These are phyloP conservation scores for Dicorynia guianensis DNA, from an alignment of 306 rosid species.

Conservation along the genomic window DNA sequence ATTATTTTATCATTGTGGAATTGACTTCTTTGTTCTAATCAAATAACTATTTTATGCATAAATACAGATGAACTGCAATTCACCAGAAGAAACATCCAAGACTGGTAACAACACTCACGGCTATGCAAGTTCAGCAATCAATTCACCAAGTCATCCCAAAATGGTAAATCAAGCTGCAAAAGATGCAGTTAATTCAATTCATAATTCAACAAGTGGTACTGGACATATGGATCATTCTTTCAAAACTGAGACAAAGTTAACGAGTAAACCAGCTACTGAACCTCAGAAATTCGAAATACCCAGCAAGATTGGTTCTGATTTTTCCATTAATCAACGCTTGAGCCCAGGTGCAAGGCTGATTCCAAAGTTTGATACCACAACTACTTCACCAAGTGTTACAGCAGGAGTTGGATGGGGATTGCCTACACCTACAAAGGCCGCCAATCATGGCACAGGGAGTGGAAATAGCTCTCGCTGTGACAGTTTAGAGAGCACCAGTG, in stretches of 20 bases:
- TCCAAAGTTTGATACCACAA: slow-evolving; percentile 44
- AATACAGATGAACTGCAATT: slow-evolving; percentile 52
- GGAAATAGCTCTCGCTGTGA: slow-evolving; percentile 61
- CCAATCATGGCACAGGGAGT: slow-evolving; percentile 47
- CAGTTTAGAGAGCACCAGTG: slow-evolving; percentile 74
- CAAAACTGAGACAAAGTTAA: slow-evolving; percentile 42
- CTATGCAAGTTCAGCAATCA: slow-evolving; percentile 42
- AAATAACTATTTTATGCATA: slow-evolving; percentile 23
- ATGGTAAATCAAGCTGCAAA: slow-evolving; percentile 36
- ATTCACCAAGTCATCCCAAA: slow-evolving; percentile 33
- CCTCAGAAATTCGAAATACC: slow-evolving; percentile 40
- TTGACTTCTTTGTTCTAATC: slow-evolving; percentile 23
- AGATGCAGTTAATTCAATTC: not conserved
- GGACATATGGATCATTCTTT: slow-evolving; percentile 38
- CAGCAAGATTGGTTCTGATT: slow-evolving; percentile 43
- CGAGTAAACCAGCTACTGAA: slow-evolving; percentile 22
- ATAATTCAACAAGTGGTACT: slow-evolving; percentile 38
- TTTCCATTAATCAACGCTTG: slow-evolving; percentile 14
- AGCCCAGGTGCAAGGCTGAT: slow-evolving; percentile 48
- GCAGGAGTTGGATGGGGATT: slow-evolving; percentile 33
- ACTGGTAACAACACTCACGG: slow-evolving; percentile 25
- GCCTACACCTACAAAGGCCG: slow-evolving; percentile 44
- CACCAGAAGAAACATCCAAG: slow-evolving; percentile 41
- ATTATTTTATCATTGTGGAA: slow-evolving; percentile 12
- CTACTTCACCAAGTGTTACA: slow-evolving; percentile 30